Evolutionary conservation across 495 filamentous ascomycete species (phyloP).

Genomic region (Neurospora africana): DNA sequence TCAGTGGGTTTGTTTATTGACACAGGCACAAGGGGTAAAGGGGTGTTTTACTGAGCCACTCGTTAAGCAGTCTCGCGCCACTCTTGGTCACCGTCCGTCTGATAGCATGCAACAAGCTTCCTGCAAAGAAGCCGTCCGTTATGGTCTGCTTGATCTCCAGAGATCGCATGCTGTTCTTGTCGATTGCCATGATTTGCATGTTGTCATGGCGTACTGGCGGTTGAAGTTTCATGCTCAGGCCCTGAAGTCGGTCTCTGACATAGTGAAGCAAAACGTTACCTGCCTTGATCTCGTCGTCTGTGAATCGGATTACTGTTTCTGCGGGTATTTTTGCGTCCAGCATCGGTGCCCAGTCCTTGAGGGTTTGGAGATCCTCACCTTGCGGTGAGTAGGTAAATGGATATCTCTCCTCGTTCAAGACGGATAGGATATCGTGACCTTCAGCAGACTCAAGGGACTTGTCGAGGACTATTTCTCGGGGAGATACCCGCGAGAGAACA

Average conservation of each 20-base stretch:
- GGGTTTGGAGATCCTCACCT: conserved; percentile 33
- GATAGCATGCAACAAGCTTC: conserved; percentile 82
- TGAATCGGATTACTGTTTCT: conserved; percentile 29
- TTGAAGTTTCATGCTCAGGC: conserved; percentile 72
- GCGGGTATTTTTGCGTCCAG: conserved; percentile 55
- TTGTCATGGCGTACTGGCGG: conserved; percentile 62
- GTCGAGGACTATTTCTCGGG: conserved; percentile 76
- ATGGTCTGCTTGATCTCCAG: conserved; percentile 83
- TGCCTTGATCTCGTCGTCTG: conserved; percentile 47
- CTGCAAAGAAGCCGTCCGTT: conserved; percentile 59
- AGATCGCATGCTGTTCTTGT: conserved; percentile 79
- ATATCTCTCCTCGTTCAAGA: conserved; percentile 47
- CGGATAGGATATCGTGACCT: conserved; percentile 31
- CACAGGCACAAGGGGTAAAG: neutral
- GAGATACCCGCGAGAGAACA: conserved; percentile 68
- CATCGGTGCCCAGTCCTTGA: conserved; percentile 63
- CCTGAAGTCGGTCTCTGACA: conserved; percentile 65
- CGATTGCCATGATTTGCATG: conserved; percentile 76
- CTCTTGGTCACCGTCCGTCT: conserved; percentile 83
- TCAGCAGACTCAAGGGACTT: conserved; percentile 41
- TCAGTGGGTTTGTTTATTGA: conserved; percentile 6
- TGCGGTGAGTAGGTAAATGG: conserved; percentile 44
- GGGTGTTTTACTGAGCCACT: conserved; percentile 59
- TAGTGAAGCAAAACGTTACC: conserved; percentile 73
- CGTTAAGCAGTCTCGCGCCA: conserved; percentile 69